Conservation (phyloP, 352 stramenopile species). For the Halophytophthora batemanensis region DNA sequence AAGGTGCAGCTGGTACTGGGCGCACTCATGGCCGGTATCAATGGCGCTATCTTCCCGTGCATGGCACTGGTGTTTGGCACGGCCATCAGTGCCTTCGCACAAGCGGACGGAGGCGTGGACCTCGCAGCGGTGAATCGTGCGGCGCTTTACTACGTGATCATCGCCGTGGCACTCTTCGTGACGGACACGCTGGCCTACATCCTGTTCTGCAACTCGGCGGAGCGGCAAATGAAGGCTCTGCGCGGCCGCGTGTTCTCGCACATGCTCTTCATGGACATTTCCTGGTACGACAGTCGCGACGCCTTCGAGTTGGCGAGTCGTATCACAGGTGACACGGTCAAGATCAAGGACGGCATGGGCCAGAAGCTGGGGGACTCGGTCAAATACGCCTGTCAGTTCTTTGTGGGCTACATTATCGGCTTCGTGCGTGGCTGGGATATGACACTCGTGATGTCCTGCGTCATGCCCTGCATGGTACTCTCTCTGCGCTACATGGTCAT, state of each 20-base stretch:
- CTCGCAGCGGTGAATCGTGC: constrained; percentile 9
- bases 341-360: constrained; percentile 50
- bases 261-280: constrained; percentile 46
- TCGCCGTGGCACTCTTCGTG: constrained; percentile 17
- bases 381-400: constrained; percentile 32
- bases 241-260: constrained; percentile 24
- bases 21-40: constrained; percentile 20
- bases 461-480: constrained; percentile 35
- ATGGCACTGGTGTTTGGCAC: constrained; percentile 43
- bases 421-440: constrained; percentile 38
- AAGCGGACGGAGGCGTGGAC: constrained; percentile 17
- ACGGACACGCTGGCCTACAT: constrained; percentile 17
- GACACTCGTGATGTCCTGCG: constrained; percentile 34
- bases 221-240: constrained; percentile 39
- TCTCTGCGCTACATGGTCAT: constrained; percentile 31
- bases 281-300: constrained; percentile 39
- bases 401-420: constrained; percentile 36
- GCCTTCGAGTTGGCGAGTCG: constrained; percentile 31
- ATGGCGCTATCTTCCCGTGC: constrained; percentile 33
- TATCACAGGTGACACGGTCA: constrained; percentile 38
- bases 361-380: constrained; percentile 38
- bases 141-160: constrained; percentile 13
- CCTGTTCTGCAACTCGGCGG: constrained; percentile 16
- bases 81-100: constrained; percentile 27
- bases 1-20: constrained; percentile 18